Evolutionary conservation across 106 monocot genomes (phyloP), one percentile per base, ranked within the genome.

Genomic region (Platanthera zijinensis): DNA sequence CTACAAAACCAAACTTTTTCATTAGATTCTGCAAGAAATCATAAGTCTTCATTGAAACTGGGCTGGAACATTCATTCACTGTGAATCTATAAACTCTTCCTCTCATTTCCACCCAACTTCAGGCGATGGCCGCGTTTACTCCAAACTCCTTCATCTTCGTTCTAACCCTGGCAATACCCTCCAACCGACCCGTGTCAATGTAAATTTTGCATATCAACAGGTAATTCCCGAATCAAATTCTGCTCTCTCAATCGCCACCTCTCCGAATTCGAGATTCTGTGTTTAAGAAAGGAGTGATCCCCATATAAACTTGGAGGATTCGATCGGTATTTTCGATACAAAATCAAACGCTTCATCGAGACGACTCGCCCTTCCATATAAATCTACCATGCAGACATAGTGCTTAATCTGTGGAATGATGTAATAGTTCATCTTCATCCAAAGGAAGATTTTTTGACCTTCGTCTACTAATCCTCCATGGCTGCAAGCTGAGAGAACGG

Each of bases 341-440:
- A 84, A 82, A 8, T 78, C 66, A 54, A 71, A 48, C 53, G 86
- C 86, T 50, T 84, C 75, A 6, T 84, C n/a, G 7, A 87, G 81
- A 57, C 57, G 48, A 18, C 84, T 81, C 1, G 79, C 81, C 51
- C 87, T 61, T 30, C 81, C 82, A 69, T 84, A 87, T 57, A 84
- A 66, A 78, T 81, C 84, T 8, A 87, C 87, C 87, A 87, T 84
- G 57, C 84, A 87, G 13, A 76, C 79, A 76, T 72, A 84, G 51
- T 87, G 87, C 11, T 74, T 76, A 75, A 87, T 87, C 19, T 73
- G 81, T 7, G 87, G 87, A 39, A 30, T 54, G 75, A 83, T 76
- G 48, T 14, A 5, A 73, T 81, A 81, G 11, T 84, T 75, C 39
- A 22, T 59, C 48, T 66, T 72, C 86, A 87, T 83, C 1, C 81